These are phyloP conservation scores for Ophiosphaerella narmari DNA, from an alignment of 2,329 filamentous ascomycete species.

Conservation along the genomic window DNA sequence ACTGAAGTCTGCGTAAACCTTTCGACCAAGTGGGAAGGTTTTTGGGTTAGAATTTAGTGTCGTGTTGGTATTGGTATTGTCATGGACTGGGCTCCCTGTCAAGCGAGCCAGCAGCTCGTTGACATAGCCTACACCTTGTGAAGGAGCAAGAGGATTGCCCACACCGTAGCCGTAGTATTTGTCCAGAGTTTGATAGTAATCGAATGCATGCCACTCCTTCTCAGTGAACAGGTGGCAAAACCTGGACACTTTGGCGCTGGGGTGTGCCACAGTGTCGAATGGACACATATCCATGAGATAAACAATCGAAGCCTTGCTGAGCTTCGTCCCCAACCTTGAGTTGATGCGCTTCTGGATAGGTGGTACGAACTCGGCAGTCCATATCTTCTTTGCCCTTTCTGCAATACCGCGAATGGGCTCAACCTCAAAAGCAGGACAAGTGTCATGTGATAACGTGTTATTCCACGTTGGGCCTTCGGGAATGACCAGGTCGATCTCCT, in stretches of 20 bases:
- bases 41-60: slow-evolving; percentile 70
- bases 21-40: slow-evolving; percentile 72
- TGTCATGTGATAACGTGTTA: slow-evolving; percentile 79
- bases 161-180: slow-evolving; percentile 85
- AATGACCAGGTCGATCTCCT: slow-evolving; percentile 62
- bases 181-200: slow-evolving; percentile 77
- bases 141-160: slow-evolving; percentile 78
- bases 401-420: slow-evolving; percentile 58
- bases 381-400: slow-evolving; percentile 59
- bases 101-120: slow-evolving; percentile 87
- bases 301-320: slow-evolving; percentile 67
- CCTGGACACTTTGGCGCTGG: slow-evolving; percentile 60
- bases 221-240: slow-evolving; percentile 79
- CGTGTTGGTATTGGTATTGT: slow-evolving; percentile 75
- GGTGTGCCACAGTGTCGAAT: slow-evolving; percentile 72
- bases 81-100: slow-evolving; percentile 69
- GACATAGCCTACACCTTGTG: slow-evolving; percentile 83
- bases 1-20: slow-evolving; percentile 85
- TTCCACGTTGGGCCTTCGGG: slow-evolving; percentile 70
- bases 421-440: slow-evolving; percentile 72
- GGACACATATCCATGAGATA: slow-evolving; percentile 88
- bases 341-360: slow-evolving; percentile 73
- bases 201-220: slow-evolving; percentile 76
- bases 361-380: slow-evolving; percentile 67
- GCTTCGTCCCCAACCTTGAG: slow-evolving; percentile 67